phyloP scores from a whole-genome alignment of 2,329 filamentous ascomycete species.

The Fusarium brevicatenulatum region DNA sequence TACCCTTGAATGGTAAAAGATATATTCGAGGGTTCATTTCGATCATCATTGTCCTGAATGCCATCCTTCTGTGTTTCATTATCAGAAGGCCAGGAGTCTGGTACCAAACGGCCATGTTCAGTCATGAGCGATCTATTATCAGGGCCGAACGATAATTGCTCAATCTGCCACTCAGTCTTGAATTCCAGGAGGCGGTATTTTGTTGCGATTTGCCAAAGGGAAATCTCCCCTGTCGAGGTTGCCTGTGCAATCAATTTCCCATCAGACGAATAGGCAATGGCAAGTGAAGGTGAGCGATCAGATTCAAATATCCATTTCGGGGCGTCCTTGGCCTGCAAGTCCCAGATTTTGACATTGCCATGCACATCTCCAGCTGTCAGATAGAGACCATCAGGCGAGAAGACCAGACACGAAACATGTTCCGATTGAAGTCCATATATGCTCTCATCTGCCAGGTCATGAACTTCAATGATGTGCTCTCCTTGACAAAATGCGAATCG shows the following conservation, averaged over 20 bases:
- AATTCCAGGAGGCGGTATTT: neutral
- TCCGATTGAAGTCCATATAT: neutral
- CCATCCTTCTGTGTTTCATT: fast-evolving
- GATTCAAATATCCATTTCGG: neutral
- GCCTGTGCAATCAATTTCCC: neutral
- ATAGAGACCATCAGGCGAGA: neutral
- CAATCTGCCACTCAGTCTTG: neutral
- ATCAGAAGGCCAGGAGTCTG: neutral
- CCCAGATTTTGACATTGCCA: neutral
- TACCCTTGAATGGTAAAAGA: neutral
- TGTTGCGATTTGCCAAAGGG: neutral
- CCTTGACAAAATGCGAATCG: no score
- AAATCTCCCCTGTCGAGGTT: neutral
- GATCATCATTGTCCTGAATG: neutral
- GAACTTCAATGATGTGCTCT: no score
- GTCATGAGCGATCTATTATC: neutral
- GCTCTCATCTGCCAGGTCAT: neutral
- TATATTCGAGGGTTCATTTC: fast-evolving
- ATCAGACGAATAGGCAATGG: neutral
- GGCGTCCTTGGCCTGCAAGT: neutral
- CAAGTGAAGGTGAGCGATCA: neutral
- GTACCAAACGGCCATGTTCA: neutral
- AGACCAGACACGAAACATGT: neutral
- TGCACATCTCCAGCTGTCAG: neutral
- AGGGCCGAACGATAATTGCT: neutral